Percentiles rank a stretch among this genome's conserved stretches.
phyloP scores from a whole-genome alignment of 192 early-diverging fungal species.

The Podila verticillata region DNA sequence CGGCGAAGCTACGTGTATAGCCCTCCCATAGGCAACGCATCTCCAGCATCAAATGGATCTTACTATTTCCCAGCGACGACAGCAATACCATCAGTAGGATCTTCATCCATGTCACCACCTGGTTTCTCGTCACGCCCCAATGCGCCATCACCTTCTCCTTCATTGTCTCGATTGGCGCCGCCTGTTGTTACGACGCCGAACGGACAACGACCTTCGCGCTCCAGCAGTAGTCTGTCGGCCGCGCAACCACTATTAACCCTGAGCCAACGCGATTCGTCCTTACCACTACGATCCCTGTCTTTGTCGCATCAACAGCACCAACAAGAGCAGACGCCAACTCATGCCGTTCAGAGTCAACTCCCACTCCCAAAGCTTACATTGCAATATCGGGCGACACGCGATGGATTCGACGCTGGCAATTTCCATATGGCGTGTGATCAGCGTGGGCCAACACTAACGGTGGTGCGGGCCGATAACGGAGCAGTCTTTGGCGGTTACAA shows the following conservation, averaged over 20 bases:
- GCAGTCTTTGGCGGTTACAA: slow-evolving; percentile 46
- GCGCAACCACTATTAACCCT: not conserved
- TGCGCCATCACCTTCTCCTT: not conserved
- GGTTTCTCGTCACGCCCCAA: not conserved
- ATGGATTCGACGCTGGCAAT: slow-evolving; percentile 39
- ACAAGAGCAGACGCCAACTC: not conserved
- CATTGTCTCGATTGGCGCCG: not conserved
- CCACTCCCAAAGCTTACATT: slow-evolving; percentile 14
- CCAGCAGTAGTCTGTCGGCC: not conserved
- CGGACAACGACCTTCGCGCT: not conserved
- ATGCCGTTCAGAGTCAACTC: not conserved
- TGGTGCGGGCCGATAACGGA: slow-evolving; percentile 28
- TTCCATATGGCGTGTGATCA: slow-evolving; percentile 48
- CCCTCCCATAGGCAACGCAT: not conserved
- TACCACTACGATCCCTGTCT: not conserved
- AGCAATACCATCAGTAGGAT: not conserved
- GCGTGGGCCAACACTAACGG: slow-evolving; percentile 43
- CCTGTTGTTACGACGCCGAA: not conserved
- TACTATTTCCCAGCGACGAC: not conserved
- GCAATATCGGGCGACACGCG: slow-evolving; percentile 33
- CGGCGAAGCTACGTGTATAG: not conserved
- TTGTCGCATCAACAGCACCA: not conserved
- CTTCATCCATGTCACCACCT: not conserved
- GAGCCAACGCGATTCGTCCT: not conserved
- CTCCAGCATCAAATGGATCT: not conserved